phyloP scores from a whole-genome alignment of 2,329 filamentous ascomycete species.

The Cladosporium cucumerinum region DNA sequence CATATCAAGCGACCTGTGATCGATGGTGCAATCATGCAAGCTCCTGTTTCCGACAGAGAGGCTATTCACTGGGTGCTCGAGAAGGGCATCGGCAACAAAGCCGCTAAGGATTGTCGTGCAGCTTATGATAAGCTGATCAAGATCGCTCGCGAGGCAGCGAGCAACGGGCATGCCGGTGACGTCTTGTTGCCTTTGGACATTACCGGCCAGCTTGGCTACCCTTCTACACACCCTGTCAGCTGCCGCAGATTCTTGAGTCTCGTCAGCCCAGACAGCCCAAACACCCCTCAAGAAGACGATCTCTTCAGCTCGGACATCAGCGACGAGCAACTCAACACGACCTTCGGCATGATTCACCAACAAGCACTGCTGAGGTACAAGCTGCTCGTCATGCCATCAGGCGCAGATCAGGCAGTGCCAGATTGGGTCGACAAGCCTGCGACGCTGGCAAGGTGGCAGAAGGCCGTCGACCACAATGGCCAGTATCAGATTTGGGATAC shows the following conservation, averaged over 20 bases:
- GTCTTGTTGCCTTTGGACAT: slow-evolving; percentile 40
- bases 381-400: slow-evolving; percentile 63
- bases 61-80: slow-evolving; percentile 49
- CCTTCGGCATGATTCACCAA: slow-evolving; percentile 61
- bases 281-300: slow-evolving; percentile 70
- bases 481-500: slow-evolving; percentile 44
- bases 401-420: slow-evolving; percentile 64
- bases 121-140: slow-evolving; percentile 43
- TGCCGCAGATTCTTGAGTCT: slow-evolving; percentile 59
- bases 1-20: slow-evolving; percentile 47
- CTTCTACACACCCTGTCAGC: slow-evolving; percentile 42
- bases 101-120: slow-evolving; percentile 37
- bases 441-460: slow-evolving; percentile 56
- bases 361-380: slow-evolving; percentile 48
- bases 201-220: slow-evolving; percentile 47
- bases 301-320: slow-evolving; percentile 75
- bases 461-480: slow-evolving; percentile 44
- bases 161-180: slow-evolving; percentile 24
- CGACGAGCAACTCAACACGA: slow-evolving; percentile 54
- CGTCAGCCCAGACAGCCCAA: slow-evolving; percentile 51
- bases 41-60: slow-evolving; percentile 74
- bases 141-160: slow-evolving; percentile 30
- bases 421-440: slow-evolving; percentile 54
- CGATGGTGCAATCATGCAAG: slow-evolving; percentile 76
- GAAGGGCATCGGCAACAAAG: slow-evolving; percentile 19